Conservation (phyloP, 345 rosid genomes). For the Noccaea caerulescens region DNA sequence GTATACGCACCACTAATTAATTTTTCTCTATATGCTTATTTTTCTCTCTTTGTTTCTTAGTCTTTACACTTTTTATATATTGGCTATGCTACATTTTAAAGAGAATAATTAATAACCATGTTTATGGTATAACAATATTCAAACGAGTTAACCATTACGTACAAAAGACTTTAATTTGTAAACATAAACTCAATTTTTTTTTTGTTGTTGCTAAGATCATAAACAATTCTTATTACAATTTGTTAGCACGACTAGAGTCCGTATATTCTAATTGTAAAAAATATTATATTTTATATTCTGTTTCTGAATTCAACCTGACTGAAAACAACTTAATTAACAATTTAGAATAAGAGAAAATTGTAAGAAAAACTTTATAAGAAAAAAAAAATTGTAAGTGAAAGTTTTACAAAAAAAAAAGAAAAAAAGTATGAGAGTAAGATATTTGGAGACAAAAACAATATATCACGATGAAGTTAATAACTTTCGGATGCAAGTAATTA, state of each 20-base stretch:
- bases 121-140: conserved; percentile 5
- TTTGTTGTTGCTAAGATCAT: too few species aligned
- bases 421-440: not conserved
- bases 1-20: not conserved
- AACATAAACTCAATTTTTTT: not conserved
- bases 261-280: not conserved
- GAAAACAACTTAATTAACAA: not conserved
- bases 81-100: not conserved
- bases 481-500: not conserved
- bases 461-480: not conserved
- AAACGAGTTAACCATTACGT: not conserved
- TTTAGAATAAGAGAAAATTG: not conserved
- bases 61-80: not conserved
- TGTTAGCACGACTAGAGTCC: not conserved
- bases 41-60: conserved; percentile 19
- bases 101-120: not conserved
- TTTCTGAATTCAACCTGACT: not conserved
- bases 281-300: not conserved
- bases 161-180: not conserved
- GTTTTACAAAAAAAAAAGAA: too few species aligned
- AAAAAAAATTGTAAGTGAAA: not conserved
- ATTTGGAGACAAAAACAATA: not conserved
- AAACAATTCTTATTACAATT: not conserved
- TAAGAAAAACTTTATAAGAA: not conserved
- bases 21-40: not conserved